Conservation (phyloP, 2,329 filamentous ascomycete species). For the Nothophaeocryptopus gaeumannii region DNA sequence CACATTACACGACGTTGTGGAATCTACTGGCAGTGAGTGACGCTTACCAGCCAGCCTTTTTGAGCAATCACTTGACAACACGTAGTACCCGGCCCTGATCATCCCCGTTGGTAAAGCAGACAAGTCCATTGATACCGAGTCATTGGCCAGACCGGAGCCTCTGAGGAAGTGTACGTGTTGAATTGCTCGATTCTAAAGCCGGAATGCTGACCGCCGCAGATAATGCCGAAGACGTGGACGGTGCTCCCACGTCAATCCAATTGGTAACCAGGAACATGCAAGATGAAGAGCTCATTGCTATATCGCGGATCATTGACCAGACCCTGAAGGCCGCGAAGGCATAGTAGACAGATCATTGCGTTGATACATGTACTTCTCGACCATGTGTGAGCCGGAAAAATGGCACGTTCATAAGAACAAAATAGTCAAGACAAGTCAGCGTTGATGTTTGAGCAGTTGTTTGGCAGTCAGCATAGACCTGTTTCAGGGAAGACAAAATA, state of each 20-base stretch:
- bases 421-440: too few species aligned
- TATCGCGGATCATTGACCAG: conserved; percentile 13
- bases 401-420: too few species aligned
- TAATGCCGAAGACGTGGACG: conserved; percentile 12
- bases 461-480: too few species aligned
- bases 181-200: too few species aligned
- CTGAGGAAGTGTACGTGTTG: neutral
- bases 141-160: conserved; percentile 7
- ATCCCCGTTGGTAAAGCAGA: conserved; percentile 17
- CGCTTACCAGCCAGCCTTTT: neutral
- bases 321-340: neutral
- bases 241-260: conserved; percentile 17
- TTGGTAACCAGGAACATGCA: conserved; percentile 15
- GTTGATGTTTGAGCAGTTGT: too few species aligned
- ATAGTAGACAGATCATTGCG: too few species aligned
- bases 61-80: neutral
- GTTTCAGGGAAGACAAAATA: too few species aligned
- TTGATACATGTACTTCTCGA: too few species aligned
- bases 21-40: conserved; percentile 35
- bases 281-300: conserved; percentile 18
- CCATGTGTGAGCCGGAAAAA: too few species aligned
- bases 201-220: conserved; percentile 1
- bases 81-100: conserved; percentile 11
- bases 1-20: conserved; percentile 49
- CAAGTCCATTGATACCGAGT: conserved; percentile 10